These are phyloP conservation scores for Penicillium sp. DNA, from an alignment of 2,329 filamentous ascomycete genomes.

Conservation along the genomic window DNA sequence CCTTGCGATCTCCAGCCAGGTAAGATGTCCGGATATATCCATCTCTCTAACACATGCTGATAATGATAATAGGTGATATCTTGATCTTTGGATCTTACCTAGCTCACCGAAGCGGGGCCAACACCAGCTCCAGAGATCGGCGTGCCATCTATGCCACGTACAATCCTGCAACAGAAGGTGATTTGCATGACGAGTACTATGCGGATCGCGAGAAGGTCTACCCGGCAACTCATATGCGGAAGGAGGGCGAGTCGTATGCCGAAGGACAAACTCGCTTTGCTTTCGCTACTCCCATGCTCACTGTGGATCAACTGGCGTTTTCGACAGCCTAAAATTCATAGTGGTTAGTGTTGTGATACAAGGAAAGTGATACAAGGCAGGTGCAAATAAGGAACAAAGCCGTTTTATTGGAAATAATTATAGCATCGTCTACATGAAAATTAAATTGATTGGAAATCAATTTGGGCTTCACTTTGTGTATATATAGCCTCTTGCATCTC, in stretches of 20 bases:
- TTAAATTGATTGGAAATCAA: too few species aligned
- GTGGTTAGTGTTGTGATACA: too few species aligned
- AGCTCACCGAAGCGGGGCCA: constrained; percentile 43
- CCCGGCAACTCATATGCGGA: constrained; percentile 46
- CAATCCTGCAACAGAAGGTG: constrained; percentile 45
- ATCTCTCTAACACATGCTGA: too few species aligned
- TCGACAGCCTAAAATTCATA: too few species aligned
- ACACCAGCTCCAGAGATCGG: constrained; percentile 39
- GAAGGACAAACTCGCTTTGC: constrained; percentile 40
- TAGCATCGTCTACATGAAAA: too few species aligned
- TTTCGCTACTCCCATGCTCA: constrained; percentile 46
- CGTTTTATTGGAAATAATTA: too few species aligned
- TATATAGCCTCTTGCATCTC: too few species aligned
- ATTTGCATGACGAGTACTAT: constrained; percentile 50
- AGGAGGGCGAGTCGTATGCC: constrained; percentile 39
- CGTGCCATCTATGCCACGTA: too few species aligned
- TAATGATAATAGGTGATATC: constrained; percentile 33
- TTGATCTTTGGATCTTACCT: constrained; percentile 47
- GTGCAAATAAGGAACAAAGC: too few species aligned
- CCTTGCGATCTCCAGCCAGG: constrained; percentile 40
- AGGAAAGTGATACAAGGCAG: too few species aligned
- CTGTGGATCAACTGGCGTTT: too few species aligned
- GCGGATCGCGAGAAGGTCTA: constrained; percentile 45
- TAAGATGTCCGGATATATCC: constrained; percentile 18
- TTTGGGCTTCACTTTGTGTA: too few species aligned